Evolutionary conservation across 1,139 yeast genomes (phyloP).

Genomic region (Sugiyamaella neomexicana): DNA sequence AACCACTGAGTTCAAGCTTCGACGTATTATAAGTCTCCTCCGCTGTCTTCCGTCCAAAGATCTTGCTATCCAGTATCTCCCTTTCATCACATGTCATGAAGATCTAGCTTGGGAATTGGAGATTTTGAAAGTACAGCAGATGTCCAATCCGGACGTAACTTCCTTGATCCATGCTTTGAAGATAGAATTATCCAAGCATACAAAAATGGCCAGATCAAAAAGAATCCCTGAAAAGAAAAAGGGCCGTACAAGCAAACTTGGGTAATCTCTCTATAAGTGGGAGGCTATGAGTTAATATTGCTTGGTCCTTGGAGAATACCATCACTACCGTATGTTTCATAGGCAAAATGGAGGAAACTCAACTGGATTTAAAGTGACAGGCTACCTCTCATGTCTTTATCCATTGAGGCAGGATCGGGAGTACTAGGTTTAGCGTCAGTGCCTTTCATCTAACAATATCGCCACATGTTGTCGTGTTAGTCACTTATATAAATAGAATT

Average conservation of each 20-base stretch:
- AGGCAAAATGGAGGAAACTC: too few relatives aligned
- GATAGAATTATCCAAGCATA: not conserved
- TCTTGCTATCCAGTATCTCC: not conserved
- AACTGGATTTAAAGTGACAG: too few relatives aligned
- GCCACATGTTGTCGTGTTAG: too few relatives aligned
- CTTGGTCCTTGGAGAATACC: too few relatives aligned
- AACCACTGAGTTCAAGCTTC: not conserved
- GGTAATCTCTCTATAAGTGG: too few relatives aligned
- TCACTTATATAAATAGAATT: slow-evolving; percentile 1
- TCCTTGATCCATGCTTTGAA: not conserved
- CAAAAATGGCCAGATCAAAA: not conserved
- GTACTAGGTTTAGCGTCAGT: too few relatives aligned
- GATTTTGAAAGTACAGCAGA: not conserved
- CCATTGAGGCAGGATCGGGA: too few relatives aligned
- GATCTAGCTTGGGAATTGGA: not conserved
- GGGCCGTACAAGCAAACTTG: too few relatives aligned
- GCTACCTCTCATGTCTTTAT: too few relatives aligned
- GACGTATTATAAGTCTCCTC: not conserved
- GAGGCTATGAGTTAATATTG: too few relatives aligned
- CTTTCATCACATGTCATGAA: not conserved
- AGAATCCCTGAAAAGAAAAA: not conserved
- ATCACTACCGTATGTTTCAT: too few relatives aligned
- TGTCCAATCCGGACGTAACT: not conserved
- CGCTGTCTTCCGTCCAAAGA: not conserved
- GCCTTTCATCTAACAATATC: too few relatives aligned